These are phyloP conservation scores for Paramecium primaurelia DNA, from an alignment of 73 alveolate genomes.

Conservation along the genomic window DNA sequence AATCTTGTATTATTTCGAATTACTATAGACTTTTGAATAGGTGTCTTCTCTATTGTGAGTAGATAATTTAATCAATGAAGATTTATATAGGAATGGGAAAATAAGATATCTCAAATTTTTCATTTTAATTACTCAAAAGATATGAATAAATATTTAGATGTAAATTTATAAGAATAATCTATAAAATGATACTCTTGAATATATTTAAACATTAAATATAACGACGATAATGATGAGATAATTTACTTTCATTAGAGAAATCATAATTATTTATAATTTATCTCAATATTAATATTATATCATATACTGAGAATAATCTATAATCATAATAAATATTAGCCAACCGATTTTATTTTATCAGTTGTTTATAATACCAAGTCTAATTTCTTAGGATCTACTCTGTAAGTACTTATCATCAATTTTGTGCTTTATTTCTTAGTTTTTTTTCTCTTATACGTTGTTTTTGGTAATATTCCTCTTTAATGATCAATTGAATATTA, in stretches of 20 bases:
- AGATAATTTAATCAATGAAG: background rate
- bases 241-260: background rate
- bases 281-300: background rate
- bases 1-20: background rate
- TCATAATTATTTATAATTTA: background rate
- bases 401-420: background rate
- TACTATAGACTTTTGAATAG: background rate
- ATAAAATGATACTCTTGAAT: background rate
- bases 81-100: background rate
- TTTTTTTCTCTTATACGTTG: background rate
- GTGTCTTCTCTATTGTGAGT: background rate
- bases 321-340: background rate
- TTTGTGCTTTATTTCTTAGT: background rate
- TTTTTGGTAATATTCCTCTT: background rate
- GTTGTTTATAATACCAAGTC: background rate
- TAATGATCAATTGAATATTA: background rate
- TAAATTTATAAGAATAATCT: background rate
- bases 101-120: background rate
- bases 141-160: background rate
- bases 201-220: background rate
- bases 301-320: background rate
- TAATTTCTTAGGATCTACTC: background rate
- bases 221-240: background rate
- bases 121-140: background rate
- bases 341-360: background rate